phyloP scores from a whole-genome alignment of 2,329 filamentous ascomycete genomes.

The Fusarium piperis region DNA sequence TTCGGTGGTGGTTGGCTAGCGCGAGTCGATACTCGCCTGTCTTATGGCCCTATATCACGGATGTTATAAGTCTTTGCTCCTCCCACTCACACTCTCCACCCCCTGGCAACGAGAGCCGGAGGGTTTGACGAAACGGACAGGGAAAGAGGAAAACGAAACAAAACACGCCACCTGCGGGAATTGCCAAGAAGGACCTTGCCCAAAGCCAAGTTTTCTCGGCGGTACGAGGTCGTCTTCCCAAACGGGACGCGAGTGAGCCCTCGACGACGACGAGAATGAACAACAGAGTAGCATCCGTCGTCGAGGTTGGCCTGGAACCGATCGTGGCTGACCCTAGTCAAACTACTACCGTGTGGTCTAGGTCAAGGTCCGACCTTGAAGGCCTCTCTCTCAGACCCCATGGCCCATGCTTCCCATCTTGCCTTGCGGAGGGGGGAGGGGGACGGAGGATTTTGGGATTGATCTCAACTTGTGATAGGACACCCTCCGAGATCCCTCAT shows the following conservation, averaged over 20 bases:
- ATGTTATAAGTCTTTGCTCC: conserved; percentile 34
- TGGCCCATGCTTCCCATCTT: conserved; percentile 18
- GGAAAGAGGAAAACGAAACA: conserved; percentile 35
- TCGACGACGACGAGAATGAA: not conserved
- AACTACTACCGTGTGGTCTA: not conserved
- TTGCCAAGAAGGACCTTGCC: conserved; percentile 9
- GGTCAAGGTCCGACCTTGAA: conserved; percentile 6
- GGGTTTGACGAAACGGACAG: conserved; percentile 8
- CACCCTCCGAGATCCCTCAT: conserved; percentile 18
- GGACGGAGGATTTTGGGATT: conserved; percentile 7
- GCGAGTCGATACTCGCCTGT: conserved; percentile 38
- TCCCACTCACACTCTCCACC: conserved; percentile 9
- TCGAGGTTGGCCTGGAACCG: conserved; percentile 20
- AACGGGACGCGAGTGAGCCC: conserved; percentile 1
- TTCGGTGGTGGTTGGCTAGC: conserved; percentile 30
- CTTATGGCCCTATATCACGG: conserved; percentile 42
- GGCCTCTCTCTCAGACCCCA: not conserved
- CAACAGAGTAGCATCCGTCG: conserved; percentile 4
- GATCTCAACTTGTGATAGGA: conserved; percentile 21
- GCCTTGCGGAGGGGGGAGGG: conserved; percentile 19
- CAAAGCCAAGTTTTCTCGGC: conserved; percentile 1
- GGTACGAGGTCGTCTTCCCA: conserved; percentile 26
- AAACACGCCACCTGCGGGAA: conserved; percentile 34
- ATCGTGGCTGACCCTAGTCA: conserved; percentile 22
- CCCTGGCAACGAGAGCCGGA: not conserved